Base-by-base conservation (phyloP, 2,329 filamentous ascomycete genomes). In the Fusarium temperatum region DNA sequence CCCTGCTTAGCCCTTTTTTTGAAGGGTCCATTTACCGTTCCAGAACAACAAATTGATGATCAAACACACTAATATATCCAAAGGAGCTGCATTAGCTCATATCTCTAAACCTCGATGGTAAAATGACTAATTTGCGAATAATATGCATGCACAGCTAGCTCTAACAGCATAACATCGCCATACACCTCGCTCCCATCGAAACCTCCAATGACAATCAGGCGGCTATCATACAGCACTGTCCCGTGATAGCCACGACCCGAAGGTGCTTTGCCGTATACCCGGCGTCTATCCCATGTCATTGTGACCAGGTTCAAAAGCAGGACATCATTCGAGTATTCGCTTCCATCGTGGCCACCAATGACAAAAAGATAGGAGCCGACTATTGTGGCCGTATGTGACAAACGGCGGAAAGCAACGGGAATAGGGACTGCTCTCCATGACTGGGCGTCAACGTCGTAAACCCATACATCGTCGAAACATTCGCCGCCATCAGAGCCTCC, bases 101-200 rank as follows among this genome's bases (percentile, higher is more conserved):
- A 30, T n/a, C 39, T 51, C 78, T 69, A 92, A 67, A 93, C 89
- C 77, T 92, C 90, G 76, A 93, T 92, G 44, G 86, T 90, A 75
- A 93, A 93, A 81, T 93, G 90, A 79, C 90, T 92, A 78, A 93
- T 93, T 81, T 93, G 91, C 70, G 90, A 92, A 78, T 92, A 93
- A 79, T 93, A 93, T 42, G 91, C 89, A 80, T 92, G 91, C 17
- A 93, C 90, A 5, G 90, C 91, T 76, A 93, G 82, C 82, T 93
- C 91, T 62, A 93, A 82, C 11, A 92, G 85, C 85, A 88, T 90
- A 24, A 92, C 91, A 70, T 93, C 91, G 41, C 88, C 87, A 84
- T 92, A 93, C 30, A 93, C 91, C 79, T 91, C 89, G 66, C 83
- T 86, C 59, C 91, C 91, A 80, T 93, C 91, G 74, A 92, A 93